Evolutionary conservation across 2,329 filamentous ascomycete genomes (phyloP).

Genomic region (Cladophialophora carrionii): DNA sequence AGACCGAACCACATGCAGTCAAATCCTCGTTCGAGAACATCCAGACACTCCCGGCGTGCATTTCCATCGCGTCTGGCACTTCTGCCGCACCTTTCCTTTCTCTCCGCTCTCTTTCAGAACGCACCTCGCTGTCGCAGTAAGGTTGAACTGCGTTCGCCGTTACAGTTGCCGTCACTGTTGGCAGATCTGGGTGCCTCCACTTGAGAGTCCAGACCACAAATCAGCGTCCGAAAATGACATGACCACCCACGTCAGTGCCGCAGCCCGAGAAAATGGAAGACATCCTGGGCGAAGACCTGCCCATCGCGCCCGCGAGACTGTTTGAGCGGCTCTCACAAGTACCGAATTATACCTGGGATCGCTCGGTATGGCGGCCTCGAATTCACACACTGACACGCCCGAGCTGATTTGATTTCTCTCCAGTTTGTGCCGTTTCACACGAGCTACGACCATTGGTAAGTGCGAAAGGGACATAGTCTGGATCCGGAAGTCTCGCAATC

Average conservation of each 20-base stretch:
- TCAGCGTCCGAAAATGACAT: slow-evolving; percentile 25
- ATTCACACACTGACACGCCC: not conserved
- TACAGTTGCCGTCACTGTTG: slow-evolving; percentile 13
- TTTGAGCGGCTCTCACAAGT: slow-evolving; percentile 74
- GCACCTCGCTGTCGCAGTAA: slow-evolving; percentile 4
- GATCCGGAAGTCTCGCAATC: not conserved
- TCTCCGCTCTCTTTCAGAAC: slow-evolving; percentile 15
- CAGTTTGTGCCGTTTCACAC: slow-evolving; percentile 50
- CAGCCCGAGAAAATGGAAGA: slow-evolving; percentile 34
- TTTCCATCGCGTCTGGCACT: slow-evolving; percentile 5
- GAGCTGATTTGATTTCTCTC: slow-evolving; percentile 16
- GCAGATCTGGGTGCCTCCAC: slow-evolving; percentile 9
- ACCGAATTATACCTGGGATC: slow-evolving; percentile 76
- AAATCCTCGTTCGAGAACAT: slow-evolving; percentile 11
- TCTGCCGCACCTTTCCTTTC: slow-evolving; percentile 9
- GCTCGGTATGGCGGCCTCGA: slow-evolving; percentile 48
- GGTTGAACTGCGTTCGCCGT: not conserved
- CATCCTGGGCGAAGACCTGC: slow-evolving; percentile 52
- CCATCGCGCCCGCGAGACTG: slow-evolving; percentile 66
- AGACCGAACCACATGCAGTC: slow-evolving; percentile 5
- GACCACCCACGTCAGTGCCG: slow-evolving; percentile 19
- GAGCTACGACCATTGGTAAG: slow-evolving; percentile 82
- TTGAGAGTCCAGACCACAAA: slow-evolving; percentile 10
- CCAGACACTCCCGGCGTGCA: slow-evolving; percentile 10
- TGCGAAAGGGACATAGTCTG: not conserved